These are phyloP conservation scores for Daedaleopsis sinensis DNA, from an alignment of 768 basidiomycete species.

Conservation along the genomic window DNA sequence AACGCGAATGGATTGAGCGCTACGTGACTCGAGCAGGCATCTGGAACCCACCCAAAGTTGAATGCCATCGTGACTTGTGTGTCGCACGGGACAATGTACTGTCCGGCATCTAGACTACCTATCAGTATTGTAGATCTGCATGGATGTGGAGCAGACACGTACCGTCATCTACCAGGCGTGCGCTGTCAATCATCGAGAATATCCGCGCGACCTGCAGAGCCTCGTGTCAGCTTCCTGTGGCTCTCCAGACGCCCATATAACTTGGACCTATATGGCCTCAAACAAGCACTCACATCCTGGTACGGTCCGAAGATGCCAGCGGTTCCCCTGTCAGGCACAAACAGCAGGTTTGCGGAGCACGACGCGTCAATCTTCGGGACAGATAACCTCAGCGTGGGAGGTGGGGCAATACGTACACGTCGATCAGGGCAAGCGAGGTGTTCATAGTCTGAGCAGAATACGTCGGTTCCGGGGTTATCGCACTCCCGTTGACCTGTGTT, in stretches of 20 bases:
- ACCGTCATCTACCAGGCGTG: constrained; percentile 70
- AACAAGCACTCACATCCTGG: constrained; percentile 69
- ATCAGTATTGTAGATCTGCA: not conserved
- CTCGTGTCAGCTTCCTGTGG: constrained; percentile 1
- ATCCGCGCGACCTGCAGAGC: constrained; percentile 62
- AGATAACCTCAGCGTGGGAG: not conserved
- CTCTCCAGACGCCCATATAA: constrained; percentile 14
- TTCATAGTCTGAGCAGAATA: constrained; percentile 60
- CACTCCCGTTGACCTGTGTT: constrained; percentile 60
- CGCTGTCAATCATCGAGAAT: constrained; percentile 58
- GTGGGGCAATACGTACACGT: constrained; percentile 54
- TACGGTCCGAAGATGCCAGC: constrained; percentile 77
- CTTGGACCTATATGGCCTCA: not conserved
- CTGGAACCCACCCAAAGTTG: constrained; percentile 60
- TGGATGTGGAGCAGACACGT: constrained; percentile 24
- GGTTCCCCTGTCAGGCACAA: constrained; percentile 53
- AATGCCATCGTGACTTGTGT: constrained; percentile 61
- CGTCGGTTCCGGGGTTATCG: constrained; percentile 58
- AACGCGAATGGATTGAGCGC: not conserved
- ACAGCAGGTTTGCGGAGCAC: constrained; percentile 3
- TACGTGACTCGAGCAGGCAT: not conserved
- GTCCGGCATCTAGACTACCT: constrained; percentile 42
- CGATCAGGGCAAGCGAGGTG: constrained; percentile 68
- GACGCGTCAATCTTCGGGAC: not conserved
- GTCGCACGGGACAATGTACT: constrained; percentile 78